Evolutionary conservation across 768 basidiomycete genomes (phyloP).

Genomic region (Phlebiopsis gigantea): DNA sequence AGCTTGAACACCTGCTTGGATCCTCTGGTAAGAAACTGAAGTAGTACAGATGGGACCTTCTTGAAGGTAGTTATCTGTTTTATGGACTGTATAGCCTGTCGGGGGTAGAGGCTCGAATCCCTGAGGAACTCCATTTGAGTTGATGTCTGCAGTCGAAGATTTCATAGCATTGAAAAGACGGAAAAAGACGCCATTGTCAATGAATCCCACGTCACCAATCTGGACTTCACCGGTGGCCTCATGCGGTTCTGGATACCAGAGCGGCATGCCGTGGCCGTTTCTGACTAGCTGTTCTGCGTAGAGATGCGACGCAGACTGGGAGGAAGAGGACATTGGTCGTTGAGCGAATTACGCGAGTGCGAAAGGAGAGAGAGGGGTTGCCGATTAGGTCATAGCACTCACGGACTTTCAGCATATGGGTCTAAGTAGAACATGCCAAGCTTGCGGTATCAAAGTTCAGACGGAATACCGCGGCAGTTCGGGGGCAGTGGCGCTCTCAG

Average conservation of each 20-base stretch:
- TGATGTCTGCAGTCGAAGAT: background rate
- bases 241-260: conserved; percentile 6
- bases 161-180: conserved; percentile 9
- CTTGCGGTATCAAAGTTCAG: background rate
- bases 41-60: background rate
- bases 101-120: background rate
- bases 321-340: background rate
- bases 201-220: conserved; percentile 9
- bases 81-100: background rate
- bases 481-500: too few relatives aligned
- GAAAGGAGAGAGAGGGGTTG: background rate
- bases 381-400: too few relatives aligned
- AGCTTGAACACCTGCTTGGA: background rate
- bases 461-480: too few relatives aligned
- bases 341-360: background rate
- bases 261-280: background rate
- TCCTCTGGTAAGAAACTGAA: background rate
- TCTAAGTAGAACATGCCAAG: too few relatives aligned
- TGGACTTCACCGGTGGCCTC: background rate
- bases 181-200: conserved; percentile 4
- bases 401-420: too few relatives aligned
- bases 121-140: background rate
- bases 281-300: background rate
- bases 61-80: background rate
- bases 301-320: background rate